phyloP scores from a whole-genome alignment of 441 rosid genomes.

The Geranium incanum region DNA sequence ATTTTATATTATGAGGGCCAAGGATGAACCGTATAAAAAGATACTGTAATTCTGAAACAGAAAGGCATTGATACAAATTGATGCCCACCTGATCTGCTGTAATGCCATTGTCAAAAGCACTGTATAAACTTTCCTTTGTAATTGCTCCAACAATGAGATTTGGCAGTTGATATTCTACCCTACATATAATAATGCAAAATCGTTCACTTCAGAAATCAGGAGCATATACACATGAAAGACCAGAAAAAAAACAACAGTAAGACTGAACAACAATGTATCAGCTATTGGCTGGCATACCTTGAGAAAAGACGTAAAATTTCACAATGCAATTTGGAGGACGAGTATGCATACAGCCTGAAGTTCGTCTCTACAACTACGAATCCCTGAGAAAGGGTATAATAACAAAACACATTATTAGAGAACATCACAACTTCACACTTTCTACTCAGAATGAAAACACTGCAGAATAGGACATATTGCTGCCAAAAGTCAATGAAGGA shows the following conservation, averaged over 20 bases:
- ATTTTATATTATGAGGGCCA: background rate
- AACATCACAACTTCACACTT: background rate
- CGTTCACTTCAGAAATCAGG: constrained; percentile 4
- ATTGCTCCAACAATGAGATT: constrained; percentile 84
- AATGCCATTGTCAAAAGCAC: constrained; percentile 89
- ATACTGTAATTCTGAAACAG: background rate
- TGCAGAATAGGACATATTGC: background rate
- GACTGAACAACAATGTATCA: constrained; percentile 9
- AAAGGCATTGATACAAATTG: constrained; percentile 8
- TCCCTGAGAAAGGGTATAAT: constrained; percentile 40
- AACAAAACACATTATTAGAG: constrained; percentile 4
- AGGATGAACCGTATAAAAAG: background rate
- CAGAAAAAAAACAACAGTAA: background rate
- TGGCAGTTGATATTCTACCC: constrained; percentile 92
- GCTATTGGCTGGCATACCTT: constrained; percentile 35
- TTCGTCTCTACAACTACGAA: constrained; percentile 89
- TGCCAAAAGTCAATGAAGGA: constrained; percentile 1
- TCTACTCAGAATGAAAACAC: background rate
- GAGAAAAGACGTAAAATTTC: constrained; percentile 87
- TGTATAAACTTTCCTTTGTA: constrained; percentile 83
- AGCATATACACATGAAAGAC: background rate
- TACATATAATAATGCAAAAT: constrained; percentile 30
- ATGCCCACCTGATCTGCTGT: constrained; percentile 63
- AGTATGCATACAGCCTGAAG: constrained; percentile 87
- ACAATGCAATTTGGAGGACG: constrained; percentile 80